Conservation (phyloP, 345 rosid species). For the Acer yangbiense region DNA sequence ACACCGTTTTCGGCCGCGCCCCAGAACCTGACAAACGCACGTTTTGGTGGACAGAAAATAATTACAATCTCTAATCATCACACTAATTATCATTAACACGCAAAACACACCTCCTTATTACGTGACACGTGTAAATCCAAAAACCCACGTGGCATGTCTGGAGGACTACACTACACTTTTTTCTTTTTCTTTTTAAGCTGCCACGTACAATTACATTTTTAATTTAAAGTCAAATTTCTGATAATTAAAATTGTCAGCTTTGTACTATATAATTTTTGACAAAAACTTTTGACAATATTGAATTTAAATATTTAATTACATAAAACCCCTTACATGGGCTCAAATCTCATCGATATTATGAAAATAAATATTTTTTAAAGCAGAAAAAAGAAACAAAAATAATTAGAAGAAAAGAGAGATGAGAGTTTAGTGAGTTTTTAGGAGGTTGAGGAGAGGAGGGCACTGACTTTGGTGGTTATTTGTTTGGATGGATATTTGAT, state of each 20-base stretch:
- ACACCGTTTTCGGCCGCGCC: slow-evolving; percentile 5
- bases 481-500: neutral
- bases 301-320: no score
- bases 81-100: slow-evolving; percentile 20
- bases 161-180: neutral
- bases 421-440: neutral
- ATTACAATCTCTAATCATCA: neutral
- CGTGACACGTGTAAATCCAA: slow-evolving; percentile 19
- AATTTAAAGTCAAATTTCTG: neutral
- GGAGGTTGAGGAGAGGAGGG: neutral
- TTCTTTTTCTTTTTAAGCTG: neutral
- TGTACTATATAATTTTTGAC: no score
- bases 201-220: slow-evolving; percentile 17
- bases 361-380: no score
- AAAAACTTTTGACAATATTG: no score
- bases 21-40: slow-evolving; percentile 3
- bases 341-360: no score
- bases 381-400: no score
- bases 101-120: neutral
- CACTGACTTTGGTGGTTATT: slow-evolving; percentile 31
- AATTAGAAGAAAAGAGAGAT: neutral
- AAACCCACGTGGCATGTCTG: slow-evolving; percentile 1
- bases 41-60: neutral
- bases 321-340: no score
- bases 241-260: slow-evolving; percentile 1